Evolutionary conservation across 108 stramenopile species (phyloP).

Genomic region (Pseudonitzschia delicatissima): DNA sequence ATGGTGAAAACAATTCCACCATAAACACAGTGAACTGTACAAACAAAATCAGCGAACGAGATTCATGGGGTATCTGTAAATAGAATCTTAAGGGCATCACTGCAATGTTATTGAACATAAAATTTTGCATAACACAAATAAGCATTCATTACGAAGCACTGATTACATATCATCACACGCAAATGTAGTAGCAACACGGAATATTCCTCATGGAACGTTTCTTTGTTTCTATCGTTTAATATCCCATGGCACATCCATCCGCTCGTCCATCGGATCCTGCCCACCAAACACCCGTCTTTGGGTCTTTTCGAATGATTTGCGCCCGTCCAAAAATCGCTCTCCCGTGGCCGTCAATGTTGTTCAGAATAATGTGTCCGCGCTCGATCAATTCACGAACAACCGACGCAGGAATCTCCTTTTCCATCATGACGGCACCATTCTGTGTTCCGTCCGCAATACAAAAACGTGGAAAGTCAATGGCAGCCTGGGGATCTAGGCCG

Average conservation of each 20-base stretch:
- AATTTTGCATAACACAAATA: too few relatives aligned
- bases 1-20: too few relatives aligned
- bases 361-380: slow-evolving; percentile 65
- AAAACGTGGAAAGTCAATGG: slow-evolving; percentile 92
- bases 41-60: too few relatives aligned
- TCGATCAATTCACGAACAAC: slow-evolving; percentile 55
- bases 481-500: slow-evolving; percentile 79
- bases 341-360: slow-evolving; percentile 55
- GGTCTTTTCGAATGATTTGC: slow-evolving; percentile 80
- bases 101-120: too few relatives aligned
- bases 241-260: slow-evolving; percentile 95
- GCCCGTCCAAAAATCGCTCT: slow-evolving; percentile 88
- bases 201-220: too few relatives aligned
- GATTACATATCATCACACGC: too few relatives aligned
- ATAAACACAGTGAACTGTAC: too few relatives aligned
- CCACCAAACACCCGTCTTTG: slow-evolving; percentile 73
- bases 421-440: slow-evolving; percentile 64
- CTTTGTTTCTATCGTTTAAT: too few relatives aligned
- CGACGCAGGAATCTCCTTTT: slow-evolving; percentile 57
- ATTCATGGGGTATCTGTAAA: too few relatives aligned
- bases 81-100: too few relatives aligned
- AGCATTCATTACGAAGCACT: too few relatives aligned
- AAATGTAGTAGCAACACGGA: not conserved
- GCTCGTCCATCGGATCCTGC: slow-evolving; percentile 93
- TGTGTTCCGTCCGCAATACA: slow-evolving; percentile 86